Conservation (phyloP, 2,329 filamentous ascomycete genomes). For the Aspergillus ibericus region DNA sequence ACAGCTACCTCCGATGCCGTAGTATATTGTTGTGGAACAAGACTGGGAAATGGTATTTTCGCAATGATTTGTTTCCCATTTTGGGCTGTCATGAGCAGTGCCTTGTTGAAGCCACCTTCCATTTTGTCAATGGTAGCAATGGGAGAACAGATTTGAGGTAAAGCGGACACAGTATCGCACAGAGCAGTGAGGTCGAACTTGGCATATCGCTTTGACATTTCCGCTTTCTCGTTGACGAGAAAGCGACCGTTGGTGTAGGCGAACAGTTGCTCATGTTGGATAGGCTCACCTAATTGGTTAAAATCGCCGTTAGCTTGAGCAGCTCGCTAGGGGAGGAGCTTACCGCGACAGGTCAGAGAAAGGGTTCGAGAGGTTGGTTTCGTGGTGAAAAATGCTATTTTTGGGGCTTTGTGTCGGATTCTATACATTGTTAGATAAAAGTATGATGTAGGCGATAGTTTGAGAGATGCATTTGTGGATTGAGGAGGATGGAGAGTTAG, state of each 20-base stretch:
- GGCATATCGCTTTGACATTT: conserved; percentile 26
- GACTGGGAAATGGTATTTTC: conserved; percentile 22
- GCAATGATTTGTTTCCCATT: conserved; percentile 25
- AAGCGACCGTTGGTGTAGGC: conserved; percentile 31
- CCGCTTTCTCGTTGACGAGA: conserved; percentile 28
- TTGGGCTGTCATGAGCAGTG: conserved; percentile 23
- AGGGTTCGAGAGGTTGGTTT: too few species aligned
- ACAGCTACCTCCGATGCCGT: conserved; percentile 28
- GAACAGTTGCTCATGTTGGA: conserved; percentile 19
- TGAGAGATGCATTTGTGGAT: too few species aligned
- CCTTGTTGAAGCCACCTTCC: conserved; percentile 30
- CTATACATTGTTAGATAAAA: too few species aligned
- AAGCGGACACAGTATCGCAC: conserved; percentile 26
- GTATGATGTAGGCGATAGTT: too few species aligned
- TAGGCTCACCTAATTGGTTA: background rate
- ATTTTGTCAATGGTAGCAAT: conserved; percentile 32
- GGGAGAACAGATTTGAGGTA: conserved; percentile 20
- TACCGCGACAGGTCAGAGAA: too few species aligned
- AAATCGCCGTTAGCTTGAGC: too few species aligned
- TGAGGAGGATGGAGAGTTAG: too few species aligned
- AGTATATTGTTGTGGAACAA: conserved; percentile 17
- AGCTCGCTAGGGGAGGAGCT: too few species aligned
- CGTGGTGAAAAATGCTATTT: too few species aligned
- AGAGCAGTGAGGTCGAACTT: conserved; percentile 32
- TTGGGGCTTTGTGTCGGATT: too few species aligned